Base-by-base conservation (phyloP, 768 basidiomycete genomes). In the Dacryopinax primogenitus region DNA sequence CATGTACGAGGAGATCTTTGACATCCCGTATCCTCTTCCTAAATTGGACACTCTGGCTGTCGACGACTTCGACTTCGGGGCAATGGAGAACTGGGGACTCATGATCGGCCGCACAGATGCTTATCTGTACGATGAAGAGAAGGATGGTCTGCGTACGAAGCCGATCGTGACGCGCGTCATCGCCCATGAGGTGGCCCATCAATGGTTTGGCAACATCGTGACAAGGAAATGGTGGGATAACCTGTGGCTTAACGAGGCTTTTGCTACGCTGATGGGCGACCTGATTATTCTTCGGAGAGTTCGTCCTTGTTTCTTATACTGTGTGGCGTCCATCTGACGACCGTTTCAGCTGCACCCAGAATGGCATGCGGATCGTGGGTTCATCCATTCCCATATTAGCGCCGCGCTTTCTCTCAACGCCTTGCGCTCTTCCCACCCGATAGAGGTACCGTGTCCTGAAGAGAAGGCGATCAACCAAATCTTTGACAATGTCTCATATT, bases 191-290 rank as follows among this genome's bases (percentile, higher is more conserved):
- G 84, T 91, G 51, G 86, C 87, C 9, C 87, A 69, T 64, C 67
- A 69, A 39, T 79, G 90, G 90, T 95, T 94, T 70, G 93, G 92
- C 26, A 86, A 95, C 72, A 88, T 96, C 70, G 87, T 90, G 4
- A 95, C 92, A 0, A 93, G 94, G 92, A 83, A 84, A 70, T 92
- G 90, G 90, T 92, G 90, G 89, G 84, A 88, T 67, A 86, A 88
- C 73, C 79, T 91, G 62, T 73, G 67, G 67, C 62, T 71, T n/a
- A 71, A 71, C 21, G 63, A 39, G 84, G 88, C 90, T n/a, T 91
- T 92, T 73, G 89, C 90, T 3, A 91, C 90, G 2, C 73, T 92
- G 77, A 86, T 90, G 89, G 92, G 92, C 69, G 90, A 92, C 78
- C 84, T 93, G 35, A 86, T 93, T 67, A 80, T 94, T 65, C 75